A percentile compares a stretch with the other conserved stretches of the same genome.
Conservation (phyloP, 2,329 filamentous ascomycete species). For the Leptographium wingfieldii region DNA sequence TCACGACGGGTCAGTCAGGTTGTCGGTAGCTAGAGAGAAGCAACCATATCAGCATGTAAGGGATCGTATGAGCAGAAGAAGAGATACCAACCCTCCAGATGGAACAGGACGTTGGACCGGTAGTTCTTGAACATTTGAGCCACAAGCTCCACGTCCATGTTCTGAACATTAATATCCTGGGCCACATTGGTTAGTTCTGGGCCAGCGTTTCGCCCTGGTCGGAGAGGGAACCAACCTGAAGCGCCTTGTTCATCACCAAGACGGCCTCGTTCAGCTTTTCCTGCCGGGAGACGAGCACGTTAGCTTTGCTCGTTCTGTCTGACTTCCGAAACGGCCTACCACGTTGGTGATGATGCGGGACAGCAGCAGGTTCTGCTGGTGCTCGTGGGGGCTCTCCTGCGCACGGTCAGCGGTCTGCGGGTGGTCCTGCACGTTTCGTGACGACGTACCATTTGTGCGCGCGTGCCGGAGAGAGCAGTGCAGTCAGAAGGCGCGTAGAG, state of each 20-base stretch:
- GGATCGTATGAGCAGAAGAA: neutral
- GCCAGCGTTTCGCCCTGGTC: neutral
- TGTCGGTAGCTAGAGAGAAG: constrained; percentile 11
- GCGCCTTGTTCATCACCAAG: constrained; percentile 80
- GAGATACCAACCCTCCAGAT: constrained; percentile 65
- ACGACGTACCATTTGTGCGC: neutral
- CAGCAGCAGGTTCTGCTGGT: constrained; percentile 87
- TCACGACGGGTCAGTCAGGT: constrained; percentile 10
- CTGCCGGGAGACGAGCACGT: constrained; percentile 29
- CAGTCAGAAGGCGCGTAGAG: neutral
- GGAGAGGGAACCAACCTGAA: constrained; percentile 49
- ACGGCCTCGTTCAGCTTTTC: constrained; percentile 96
- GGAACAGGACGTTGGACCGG: constrained; percentile 93
- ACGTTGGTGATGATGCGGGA: constrained; percentile 96
- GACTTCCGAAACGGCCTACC: constrained; percentile 38
- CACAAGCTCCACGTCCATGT: constrained; percentile 97
- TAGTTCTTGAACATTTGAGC: constrained; percentile 99
- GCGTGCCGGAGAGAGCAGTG: neutral
- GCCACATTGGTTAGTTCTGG: neutral
- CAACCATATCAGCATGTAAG: too few species aligned
- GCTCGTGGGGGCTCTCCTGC: constrained; percentile 90
- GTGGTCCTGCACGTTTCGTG: neutral
- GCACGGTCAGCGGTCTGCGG: neutral
- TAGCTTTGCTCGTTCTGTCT: neutral
- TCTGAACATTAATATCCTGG: constrained; percentile 94